A percentile compares a stretch with the other conserved stretches of the same genome.
These are phyloP conservation scores for Penicillium nucicola DNA, from an alignment of 495 filamentous ascomycete genomes.

Conservation along the genomic window DNA sequence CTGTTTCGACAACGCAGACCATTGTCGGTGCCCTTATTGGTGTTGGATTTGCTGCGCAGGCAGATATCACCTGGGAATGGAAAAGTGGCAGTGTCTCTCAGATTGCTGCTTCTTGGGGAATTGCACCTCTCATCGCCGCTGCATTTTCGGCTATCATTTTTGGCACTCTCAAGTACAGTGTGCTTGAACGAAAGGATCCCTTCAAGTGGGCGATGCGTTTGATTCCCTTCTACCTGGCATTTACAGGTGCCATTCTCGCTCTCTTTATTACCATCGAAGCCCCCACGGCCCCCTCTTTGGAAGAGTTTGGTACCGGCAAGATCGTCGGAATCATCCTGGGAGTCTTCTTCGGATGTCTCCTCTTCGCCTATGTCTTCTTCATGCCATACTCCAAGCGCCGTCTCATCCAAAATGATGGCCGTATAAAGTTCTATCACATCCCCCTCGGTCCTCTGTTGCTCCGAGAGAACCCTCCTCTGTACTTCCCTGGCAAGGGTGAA, in stretches of 20 bases:
- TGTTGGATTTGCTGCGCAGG: conserved; percentile 58
- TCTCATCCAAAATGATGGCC: conserved; percentile 53
- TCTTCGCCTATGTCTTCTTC: conserved; percentile 56
- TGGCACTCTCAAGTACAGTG: conserved; percentile 58
- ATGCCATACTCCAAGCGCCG: conserved; percentile 60
- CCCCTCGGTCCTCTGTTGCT: conserved; percentile 54
- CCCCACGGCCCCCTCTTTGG: conserved; percentile 33
- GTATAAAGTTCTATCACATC: conserved; percentile 56
- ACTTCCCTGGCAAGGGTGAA: conserved; percentile 46
- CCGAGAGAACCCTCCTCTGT: conserved; percentile 39
- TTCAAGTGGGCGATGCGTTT: conserved; percentile 54
- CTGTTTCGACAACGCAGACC: conserved; percentile 65
- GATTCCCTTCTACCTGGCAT: conserved; percentile 60
- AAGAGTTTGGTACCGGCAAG: conserved; percentile 48
- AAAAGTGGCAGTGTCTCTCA: conserved; percentile 48
- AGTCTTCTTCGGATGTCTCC: conserved; percentile 51
- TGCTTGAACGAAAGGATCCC: conserved; percentile 56
- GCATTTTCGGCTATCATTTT: conserved; percentile 62
- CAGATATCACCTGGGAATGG: conserved; percentile 58
- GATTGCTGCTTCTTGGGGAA: conserved; percentile 59
- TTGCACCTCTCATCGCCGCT: conserved; percentile 59
- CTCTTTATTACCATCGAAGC: conserved; percentile 56
- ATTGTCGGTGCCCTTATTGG: conserved; percentile 61
- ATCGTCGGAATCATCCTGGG: conserved; percentile 56
- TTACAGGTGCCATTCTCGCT: conserved; percentile 58